Conservation (phyloP, 2,329 filamentous ascomycete species). For the Clonostachys byssicola region DNA sequence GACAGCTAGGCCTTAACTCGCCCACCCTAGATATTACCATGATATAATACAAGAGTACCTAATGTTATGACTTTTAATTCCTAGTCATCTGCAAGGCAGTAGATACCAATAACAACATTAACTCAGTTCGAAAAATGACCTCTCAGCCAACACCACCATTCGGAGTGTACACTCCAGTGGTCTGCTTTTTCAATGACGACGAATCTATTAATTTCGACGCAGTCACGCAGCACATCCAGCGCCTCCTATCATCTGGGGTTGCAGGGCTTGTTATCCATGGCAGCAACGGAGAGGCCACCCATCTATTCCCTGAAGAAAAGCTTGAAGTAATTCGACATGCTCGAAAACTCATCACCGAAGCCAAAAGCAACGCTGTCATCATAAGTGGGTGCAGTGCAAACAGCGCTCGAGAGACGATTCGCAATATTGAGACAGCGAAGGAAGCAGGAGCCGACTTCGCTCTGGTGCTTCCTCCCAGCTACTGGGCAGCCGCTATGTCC, state of each 20-base stretch:
- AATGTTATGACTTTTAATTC: no score
- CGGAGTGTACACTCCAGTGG: conserved; percentile 1
- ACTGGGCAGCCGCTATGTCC: conserved; percentile 66
- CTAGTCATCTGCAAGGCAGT: no score
- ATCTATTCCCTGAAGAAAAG: conserved; percentile 68
- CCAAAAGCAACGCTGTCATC: conserved; percentile 63
- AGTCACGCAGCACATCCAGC: conserved; percentile 44
- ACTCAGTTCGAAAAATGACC: no score
- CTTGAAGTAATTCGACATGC: conserved; percentile 65
- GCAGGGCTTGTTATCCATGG: conserved; percentile 74
- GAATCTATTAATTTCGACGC: neutral
- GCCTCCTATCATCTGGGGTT: conserved; percentile 70
- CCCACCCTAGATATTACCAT: no score
- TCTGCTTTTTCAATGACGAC: neutral
- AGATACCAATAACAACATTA: no score
- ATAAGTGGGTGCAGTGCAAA: conserved; percentile 74
- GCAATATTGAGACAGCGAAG: conserved; percentile 65
- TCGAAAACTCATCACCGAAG: conserved; percentile 60
- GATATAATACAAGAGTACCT: no score
- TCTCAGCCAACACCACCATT: neutral
- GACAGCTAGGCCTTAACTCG: no score
- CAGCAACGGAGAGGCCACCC: conserved; percentile 80
- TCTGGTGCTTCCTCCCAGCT: conserved; percentile 71
- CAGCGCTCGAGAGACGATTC: conserved; percentile 68
- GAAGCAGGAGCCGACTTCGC: conserved; percentile 70